Evolutionary conservation across 2,329 filamentous ascomycete genomes (phyloP).

Genomic region (Chrysosphaeria jannelii): DNA sequence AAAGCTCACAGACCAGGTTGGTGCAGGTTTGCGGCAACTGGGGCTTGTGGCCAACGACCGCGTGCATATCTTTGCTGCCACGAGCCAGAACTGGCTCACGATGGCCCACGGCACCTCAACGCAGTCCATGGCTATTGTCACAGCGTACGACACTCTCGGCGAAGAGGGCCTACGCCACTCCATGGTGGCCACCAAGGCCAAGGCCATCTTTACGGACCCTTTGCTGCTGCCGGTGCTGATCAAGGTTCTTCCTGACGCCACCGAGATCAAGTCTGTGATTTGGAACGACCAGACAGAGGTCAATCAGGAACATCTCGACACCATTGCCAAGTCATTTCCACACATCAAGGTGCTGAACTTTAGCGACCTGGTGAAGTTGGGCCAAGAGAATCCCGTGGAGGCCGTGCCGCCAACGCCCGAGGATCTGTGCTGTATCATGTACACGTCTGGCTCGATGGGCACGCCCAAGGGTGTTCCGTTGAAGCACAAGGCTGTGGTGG

Average conservation of each 20-base stretch:
- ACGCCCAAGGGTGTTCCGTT: slow-evolving; percentile 56
- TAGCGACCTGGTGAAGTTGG: slow-evolving; percentile 19
- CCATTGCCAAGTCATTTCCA: slow-evolving; percentile 17
- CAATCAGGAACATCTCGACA: slow-evolving; percentile 18
- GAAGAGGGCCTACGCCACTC: slow-evolving; percentile 49
- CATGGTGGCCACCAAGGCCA: slow-evolving; percentile 38
- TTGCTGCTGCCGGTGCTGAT: slow-evolving; percentile 28
- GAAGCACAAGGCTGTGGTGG: slow-evolving; percentile 45
- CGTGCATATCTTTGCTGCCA: slow-evolving; percentile 56
- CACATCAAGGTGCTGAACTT: slow-evolving; percentile 18
- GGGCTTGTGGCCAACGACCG: slow-evolving; percentile 38
- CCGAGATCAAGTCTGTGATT: slow-evolving; percentile 19
- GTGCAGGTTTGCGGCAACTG: slow-evolving; percentile 39
- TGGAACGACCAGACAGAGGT: slow-evolving; percentile 23
- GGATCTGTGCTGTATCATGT: slow-evolving; percentile 45
- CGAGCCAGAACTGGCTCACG: slow-evolving; percentile 22
- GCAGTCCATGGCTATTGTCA: slow-evolving; percentile 58
- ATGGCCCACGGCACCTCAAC: slow-evolving; percentile 25
- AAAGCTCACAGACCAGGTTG: slow-evolving; percentile 32
- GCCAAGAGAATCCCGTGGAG: slow-evolving; percentile 33
- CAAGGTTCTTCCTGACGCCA: slow-evolving; percentile 21
- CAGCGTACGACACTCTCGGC: slow-evolving; percentile 56
- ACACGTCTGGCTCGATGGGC: slow-evolving; percentile 56
- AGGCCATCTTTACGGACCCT: slow-evolving; percentile 45
- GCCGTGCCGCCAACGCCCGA: slow-evolving; percentile 37